Base-by-base conservation (phyloP, 768 basidiomycete genomes). In the Lactarius deliciosus region DNA sequence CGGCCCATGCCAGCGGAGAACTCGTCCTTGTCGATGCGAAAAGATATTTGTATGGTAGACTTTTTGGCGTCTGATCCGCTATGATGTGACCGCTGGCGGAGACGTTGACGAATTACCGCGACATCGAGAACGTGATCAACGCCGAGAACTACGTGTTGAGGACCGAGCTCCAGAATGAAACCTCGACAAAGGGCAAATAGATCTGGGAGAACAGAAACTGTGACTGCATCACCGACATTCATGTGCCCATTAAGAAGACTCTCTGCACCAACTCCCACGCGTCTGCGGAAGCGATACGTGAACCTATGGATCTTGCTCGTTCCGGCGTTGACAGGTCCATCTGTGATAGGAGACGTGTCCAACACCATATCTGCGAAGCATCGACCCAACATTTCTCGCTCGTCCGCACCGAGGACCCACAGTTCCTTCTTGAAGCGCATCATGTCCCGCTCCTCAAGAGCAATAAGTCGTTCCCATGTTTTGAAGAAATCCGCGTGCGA, bases 21-120 rank as follows among this genome's bases (percentile, higher is more conserved):
- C 75, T 98, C 97, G 74, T 98, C 97, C 73, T 89, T 94, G 80
- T 98, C 97, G 64, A 99, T 86, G 18, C 96, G 85, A 79, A 94
- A 99, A 28, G 77, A 83, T 67, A 76, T 80, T 64, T 5, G 53
- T 28, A 54, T 40, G 20, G 43, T 76, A 68, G 30, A 71, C 16
- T 28, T 15, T 34, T 68, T 71, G 25, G 59, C 40, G 53, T 61
- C 60, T 13, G 64, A 69, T 41, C 69, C 71, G 16, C 75, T 69
- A 6, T 64, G 73, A 11, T 73, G 73, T 54, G 79, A 68, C 20
- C 79, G 69, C 38, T 65, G 66, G 32, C 71, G 61, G 0, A 74
- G 75, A 2, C 78, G 82, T 20, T 76, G 76, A 8, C 79, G 72
- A 60, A 92, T 81, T 28, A 76, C 78, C 16, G 80, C 75, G 13